phyloP scores from a whole-genome alignment of 768 basidiomycete genomes.

The Collybia mongolica region DNA sequence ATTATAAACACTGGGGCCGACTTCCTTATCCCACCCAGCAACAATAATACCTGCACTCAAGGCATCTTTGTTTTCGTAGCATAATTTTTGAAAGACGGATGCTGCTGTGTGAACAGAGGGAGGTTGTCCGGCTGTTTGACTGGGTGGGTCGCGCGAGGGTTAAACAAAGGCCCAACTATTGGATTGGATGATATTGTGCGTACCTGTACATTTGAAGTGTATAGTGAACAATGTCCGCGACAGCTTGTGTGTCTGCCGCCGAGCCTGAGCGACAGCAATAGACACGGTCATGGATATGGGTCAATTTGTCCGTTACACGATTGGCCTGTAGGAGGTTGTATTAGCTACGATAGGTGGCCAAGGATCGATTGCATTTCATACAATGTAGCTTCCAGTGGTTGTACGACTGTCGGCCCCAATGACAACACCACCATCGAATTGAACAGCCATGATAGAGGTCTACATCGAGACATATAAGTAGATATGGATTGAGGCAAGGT shows the following conservation, averaged over 20 bases:
- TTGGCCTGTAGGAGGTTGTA: slow-evolving; percentile 63
- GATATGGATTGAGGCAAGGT: slow-evolving; percentile 1
- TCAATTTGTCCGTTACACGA: slow-evolving; percentile 98
- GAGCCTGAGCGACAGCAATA: slow-evolving; percentile 99
- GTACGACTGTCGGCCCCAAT: slow-evolving; percentile 97
- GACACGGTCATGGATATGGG: slow-evolving; percentile 94
- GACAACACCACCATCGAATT: slow-evolving; percentile 92
- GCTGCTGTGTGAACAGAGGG: slow-evolving; percentile 85
- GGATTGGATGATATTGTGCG: not conserved
- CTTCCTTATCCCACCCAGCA: slow-evolving; percentile 93
- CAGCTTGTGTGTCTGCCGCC: slow-evolving; percentile 95
- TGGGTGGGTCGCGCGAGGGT: slow-evolving; percentile 16
- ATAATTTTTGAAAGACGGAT: slow-evolving; percentile 78
- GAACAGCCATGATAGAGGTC: slow-evolving; percentile 99
- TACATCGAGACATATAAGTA: slow-evolving; percentile 26
- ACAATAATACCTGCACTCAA: slow-evolving; percentile 95
- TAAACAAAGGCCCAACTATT: too few species aligned
- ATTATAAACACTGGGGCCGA: slow-evolving; percentile 92
- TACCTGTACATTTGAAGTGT: slow-evolving; percentile 76
- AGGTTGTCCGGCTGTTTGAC: slow-evolving; percentile 57
- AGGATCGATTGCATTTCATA: slow-evolving; percentile 32
- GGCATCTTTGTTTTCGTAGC: slow-evolving; percentile 91
- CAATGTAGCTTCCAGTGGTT: slow-evolving; percentile 95
- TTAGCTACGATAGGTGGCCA: not conserved
- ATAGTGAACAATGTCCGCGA: slow-evolving; percentile 90